Evolutionary conservation across 2,329 filamentous ascomycete genomes (phyloP).

Genomic region (Hawksworthiomyces lignivorus): DNA sequence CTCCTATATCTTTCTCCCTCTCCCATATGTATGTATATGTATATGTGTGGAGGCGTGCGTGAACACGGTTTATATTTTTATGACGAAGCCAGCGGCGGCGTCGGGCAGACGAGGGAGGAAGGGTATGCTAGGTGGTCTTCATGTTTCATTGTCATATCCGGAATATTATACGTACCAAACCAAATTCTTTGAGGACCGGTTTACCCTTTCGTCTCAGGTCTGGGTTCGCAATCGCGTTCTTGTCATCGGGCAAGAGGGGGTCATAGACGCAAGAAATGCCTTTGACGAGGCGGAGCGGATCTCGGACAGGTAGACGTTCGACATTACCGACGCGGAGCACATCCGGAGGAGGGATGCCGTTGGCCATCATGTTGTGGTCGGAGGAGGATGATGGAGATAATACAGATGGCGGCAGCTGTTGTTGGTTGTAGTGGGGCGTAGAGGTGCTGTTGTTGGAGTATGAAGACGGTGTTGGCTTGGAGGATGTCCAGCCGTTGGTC

Average conservation of each 20-base stretch:
- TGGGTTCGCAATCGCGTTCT: slow-evolving; percentile 35
- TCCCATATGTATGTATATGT: slow-evolving; percentile 12
- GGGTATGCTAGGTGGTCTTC: not conserved
- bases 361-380: slow-evolving; percentile 15
- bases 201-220: slow-evolving; percentile 48
- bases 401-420: slow-evolving; percentile 13
- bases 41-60: not conserved
- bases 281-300: slow-evolving; percentile 44
- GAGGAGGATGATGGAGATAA: slow-evolving; percentile 1
- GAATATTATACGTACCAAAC: slow-evolving; percentile 50
- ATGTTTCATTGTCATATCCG: not conserved
- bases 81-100: not conserved
- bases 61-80: too few species aligned
- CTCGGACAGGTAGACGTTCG: slow-evolving; percentile 48
- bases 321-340: slow-evolving; percentile 7
- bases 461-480: slow-evolving; percentile 21
- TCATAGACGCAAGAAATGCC: slow-evolving; percentile 55
- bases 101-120: slow-evolving; percentile 4
- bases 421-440: slow-evolving; percentile 30
- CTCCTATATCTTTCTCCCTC: not conserved
- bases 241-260: slow-evolving; percentile 41
- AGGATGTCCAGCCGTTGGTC: not conserved
- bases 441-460: slow-evolving; percentile 35
- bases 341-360: slow-evolving; percentile 18
- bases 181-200: slow-evolving; percentile 56